phyloP scores from a whole-genome alignment of 495 filamentous ascomycete genomes.

The Aspergillus diversus region DNA sequence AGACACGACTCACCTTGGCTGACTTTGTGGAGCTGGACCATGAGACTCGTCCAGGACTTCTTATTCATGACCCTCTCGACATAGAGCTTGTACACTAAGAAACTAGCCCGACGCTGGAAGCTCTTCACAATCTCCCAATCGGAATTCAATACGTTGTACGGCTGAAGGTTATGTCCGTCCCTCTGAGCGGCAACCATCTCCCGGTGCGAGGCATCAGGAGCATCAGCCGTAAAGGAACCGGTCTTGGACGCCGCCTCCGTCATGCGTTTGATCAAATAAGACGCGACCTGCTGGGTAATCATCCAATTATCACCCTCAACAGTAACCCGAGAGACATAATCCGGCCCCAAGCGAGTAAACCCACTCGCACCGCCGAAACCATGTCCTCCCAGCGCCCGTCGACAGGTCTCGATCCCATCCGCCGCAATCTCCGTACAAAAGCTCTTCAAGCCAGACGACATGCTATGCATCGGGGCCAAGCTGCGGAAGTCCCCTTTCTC shows the following conservation, averaged over 20 bases:
- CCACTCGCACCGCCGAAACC: conserved; percentile 41
- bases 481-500: conserved; percentile 19
- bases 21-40: background rate
- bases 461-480: background rate
- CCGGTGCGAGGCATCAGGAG: background rate
- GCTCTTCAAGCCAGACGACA: background rate
- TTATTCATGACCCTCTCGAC: background rate
- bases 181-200: conserved; percentile 40
- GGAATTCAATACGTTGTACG: background rate
- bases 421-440: background rate
- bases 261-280: conserved; percentile 37
- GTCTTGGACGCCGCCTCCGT: background rate
- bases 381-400: conserved; percentile 41
- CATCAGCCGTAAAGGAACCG: background rate
- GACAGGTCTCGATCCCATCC: background rate
- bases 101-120: background rate
- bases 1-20: background rate
- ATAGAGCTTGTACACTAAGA: background rate
- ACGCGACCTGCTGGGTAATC: conserved; percentile 41
- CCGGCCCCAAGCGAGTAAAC: conserved; percentile 36
- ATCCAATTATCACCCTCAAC: conserved; percentile 52
- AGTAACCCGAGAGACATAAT: conserved; percentile 38
- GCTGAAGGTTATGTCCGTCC: background rate
- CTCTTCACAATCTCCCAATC: background rate
- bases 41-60: background rate